These are phyloP conservation scores for Ceratocystis diversiconidia DNA, from an alignment of 2,329 filamentous ascomycete species.

Conservation along the genomic window DNA sequence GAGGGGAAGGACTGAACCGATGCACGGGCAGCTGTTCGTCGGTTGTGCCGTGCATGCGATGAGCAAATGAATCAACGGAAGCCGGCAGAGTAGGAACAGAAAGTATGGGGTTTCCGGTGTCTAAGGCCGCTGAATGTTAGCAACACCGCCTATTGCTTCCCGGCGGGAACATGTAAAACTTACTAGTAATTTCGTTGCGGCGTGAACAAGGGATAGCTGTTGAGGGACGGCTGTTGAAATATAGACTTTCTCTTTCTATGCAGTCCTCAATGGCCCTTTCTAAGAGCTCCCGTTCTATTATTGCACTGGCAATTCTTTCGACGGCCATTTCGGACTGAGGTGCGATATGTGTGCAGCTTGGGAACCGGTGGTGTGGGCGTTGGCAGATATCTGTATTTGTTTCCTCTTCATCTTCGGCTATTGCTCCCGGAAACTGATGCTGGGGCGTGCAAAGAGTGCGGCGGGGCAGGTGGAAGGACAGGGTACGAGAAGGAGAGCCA, in stretches of 20 bases:
- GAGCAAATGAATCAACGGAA: constrained; percentile 42
- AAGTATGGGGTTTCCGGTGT: constrained; percentile 28
- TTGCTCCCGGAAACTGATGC: constrained; percentile 12
- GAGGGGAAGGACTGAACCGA: constrained; percentile 11
- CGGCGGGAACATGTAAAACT: constrained; percentile 13
- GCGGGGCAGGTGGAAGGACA: constrained; percentile 43
- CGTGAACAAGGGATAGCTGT: constrained; percentile 31
- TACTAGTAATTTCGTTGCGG: constrained; percentile 23
- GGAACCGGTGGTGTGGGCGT: constrained; percentile 25
- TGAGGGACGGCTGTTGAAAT: constrained; percentile 38
- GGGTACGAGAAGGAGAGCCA: constrained; percentile 21
- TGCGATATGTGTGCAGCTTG: constrained; percentile 32
- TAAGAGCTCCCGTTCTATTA: constrained; percentile 44
- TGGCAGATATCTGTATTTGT: constrained; percentile 26
- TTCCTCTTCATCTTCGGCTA: background rate
- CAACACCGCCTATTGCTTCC: background rate
- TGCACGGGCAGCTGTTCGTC: background rate
- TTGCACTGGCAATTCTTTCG: constrained; percentile 40
- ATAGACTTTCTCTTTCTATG: constrained; percentile 46
- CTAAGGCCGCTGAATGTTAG: background rate
- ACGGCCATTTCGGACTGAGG: constrained; percentile 38
- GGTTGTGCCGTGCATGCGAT: constrained; percentile 25
- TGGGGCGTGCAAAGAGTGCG: constrained; percentile 23
- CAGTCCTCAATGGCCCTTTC: constrained; percentile 46
- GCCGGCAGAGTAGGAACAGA: constrained; percentile 43